Evolutionary conservation across 2,329 filamentous ascomycete genomes (phyloP).

Genomic region (Aciculosporium take): DNA sequence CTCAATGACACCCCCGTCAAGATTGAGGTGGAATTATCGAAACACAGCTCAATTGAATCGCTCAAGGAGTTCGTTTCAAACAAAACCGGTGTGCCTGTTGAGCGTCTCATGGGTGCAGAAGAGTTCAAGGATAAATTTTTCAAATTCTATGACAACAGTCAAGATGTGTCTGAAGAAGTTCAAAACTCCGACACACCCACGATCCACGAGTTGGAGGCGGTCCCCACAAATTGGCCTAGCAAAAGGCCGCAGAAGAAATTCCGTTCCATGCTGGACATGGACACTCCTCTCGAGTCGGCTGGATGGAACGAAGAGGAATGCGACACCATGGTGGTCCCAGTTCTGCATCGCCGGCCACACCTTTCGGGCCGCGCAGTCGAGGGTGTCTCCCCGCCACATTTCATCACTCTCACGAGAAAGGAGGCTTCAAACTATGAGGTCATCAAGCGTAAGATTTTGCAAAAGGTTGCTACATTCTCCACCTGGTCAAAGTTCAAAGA

Average conservation of each 20-base stretch:
- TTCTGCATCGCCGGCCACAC: conserved; percentile 44
- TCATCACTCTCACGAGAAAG: conserved; percentile 60
- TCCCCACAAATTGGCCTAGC: conserved; percentile 63
- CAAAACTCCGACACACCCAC: conserved; percentile 49
- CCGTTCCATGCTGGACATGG: conserved; percentile 36
- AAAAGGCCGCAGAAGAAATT: conserved; percentile 32
- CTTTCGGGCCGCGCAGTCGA: conserved; percentile 19
- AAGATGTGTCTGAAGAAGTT: conserved; percentile 59
- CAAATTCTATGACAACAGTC: conserved; percentile 62
- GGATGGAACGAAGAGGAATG: conserved; percentile 48
- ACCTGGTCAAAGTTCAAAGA: conserved; percentile 51
- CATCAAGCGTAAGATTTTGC: conserved; percentile 68
- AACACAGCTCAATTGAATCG: conserved; percentile 52
- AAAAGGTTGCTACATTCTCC: conserved; percentile 62
- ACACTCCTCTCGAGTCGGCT: conserved; percentile 26
- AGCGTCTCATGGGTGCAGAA: conserved; percentile 65
- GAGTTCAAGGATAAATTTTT: conserved; percentile 76
- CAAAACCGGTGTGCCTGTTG: conserved; percentile 47
- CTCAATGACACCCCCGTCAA: conserved; percentile 55
- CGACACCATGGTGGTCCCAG: conserved; percentile 55
- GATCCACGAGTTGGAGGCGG: conserved; percentile 61
- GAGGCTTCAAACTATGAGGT: conserved; percentile 53
- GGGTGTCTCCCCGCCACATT: conserved; percentile 39
- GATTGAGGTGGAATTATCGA: conserved; percentile 68
- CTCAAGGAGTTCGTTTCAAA: conserved; percentile 59